phyloP scores from a whole-genome alignment of 495 filamentous ascomycete genomes.

The Chaetomium fimeti region DNA sequence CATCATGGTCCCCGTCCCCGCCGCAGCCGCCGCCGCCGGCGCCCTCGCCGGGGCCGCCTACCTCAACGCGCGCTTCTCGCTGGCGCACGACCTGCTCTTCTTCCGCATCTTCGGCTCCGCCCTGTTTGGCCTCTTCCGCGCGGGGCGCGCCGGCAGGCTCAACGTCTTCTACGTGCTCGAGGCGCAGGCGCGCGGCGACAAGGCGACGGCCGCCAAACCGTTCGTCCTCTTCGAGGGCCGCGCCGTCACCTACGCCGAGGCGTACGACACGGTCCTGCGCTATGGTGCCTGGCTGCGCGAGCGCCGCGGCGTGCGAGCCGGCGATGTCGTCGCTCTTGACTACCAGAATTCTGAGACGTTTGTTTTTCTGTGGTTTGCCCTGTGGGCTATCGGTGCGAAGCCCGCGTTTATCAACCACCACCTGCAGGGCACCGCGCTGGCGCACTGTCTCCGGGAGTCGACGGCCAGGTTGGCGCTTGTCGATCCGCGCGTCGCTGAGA shows the following conservation, averaged over 20 bases:
- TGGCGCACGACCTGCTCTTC: slow-evolving; percentile 64
- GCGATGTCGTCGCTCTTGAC: slow-evolving; percentile 84
- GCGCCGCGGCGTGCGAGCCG: slow-evolving; percentile 59
- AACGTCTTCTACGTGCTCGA: slow-evolving; percentile 84
- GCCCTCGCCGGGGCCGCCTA: slow-evolving; percentile 70
- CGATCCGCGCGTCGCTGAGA: slow-evolving; percentile 64
- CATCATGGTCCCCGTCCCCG: slow-evolving; percentile 20
- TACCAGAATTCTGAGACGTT: slow-evolving; percentile 84
- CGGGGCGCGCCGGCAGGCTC: slow-evolving; percentile 56
- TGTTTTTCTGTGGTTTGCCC: slow-evolving; percentile 52
- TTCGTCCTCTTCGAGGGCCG: slow-evolving; percentile 75
- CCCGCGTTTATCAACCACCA: slow-evolving; percentile 59
- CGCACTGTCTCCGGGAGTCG: slow-evolving; percentile 66
- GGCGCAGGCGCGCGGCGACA: slow-evolving; percentile 56
- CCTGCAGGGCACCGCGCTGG: slow-evolving; percentile 40
- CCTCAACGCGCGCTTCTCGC: slow-evolving; percentile 68
- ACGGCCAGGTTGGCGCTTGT: slow-evolving; percentile 80
- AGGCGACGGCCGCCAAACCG: slow-evolving; percentile 51
- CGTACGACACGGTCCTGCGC: slow-evolving; percentile 67
- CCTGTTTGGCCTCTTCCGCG: slow-evolving; percentile 40
- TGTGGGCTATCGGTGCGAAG: slow-evolving; percentile 46
- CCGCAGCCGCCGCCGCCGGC: slow-evolving; percentile 62
- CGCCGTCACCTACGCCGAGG: slow-evolving; percentile 71
- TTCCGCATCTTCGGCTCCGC: slow-evolving; percentile 50
- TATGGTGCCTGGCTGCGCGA: slow-evolving; percentile 81